Percentiles rank a stretch among this genome's conserved stretches.
Conservation (phyloP, 306 rosid species). For the Coriaria nepalensis region DNA sequence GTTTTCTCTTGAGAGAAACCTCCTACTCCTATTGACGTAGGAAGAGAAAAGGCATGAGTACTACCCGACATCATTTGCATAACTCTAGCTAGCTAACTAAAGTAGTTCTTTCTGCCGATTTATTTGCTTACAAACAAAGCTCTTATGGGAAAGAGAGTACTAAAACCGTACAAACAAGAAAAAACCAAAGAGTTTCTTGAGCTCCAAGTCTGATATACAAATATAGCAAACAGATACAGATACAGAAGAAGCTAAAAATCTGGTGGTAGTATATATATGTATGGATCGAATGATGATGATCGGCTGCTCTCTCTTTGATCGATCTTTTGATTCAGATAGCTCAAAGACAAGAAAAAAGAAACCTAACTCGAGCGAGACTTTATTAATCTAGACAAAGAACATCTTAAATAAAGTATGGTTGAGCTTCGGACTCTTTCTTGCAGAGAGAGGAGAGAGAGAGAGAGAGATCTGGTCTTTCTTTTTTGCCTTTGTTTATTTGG, state of each 20-base stretch:
- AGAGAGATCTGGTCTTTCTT: conserved; percentile 6
- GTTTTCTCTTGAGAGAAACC: conserved; percentile 23
- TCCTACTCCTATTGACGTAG: background rate
- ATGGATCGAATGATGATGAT: too few species aligned
- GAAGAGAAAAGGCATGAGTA: conserved; percentile 24
- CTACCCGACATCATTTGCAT: conserved; percentile 32
- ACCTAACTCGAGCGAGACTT: conserved; percentile 12
- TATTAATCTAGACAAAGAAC: conserved; percentile 20
- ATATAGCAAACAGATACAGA: too few species aligned
- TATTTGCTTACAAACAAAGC: background rate
- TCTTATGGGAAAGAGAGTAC: background rate
- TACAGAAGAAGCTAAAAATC: too few species aligned
- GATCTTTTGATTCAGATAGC: conserved; percentile 13
- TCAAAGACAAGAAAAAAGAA: conserved; percentile 48
- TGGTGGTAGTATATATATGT: too few species aligned
- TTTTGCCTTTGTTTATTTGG: conserved; percentile 25
- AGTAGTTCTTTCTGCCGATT: too few species aligned
- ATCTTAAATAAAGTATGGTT: background rate
- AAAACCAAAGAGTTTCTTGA: background rate
- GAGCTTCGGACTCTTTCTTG: background rate
- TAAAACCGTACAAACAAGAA: background rate
- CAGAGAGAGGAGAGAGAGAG: background rate
- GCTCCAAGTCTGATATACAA: too few species aligned
- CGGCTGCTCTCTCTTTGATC: too few species aligned
- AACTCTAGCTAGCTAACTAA: background rate